Evolutionary conservation across 441 rosid species (phyloP).

Genomic region (Macaranga tanarius): DNA sequence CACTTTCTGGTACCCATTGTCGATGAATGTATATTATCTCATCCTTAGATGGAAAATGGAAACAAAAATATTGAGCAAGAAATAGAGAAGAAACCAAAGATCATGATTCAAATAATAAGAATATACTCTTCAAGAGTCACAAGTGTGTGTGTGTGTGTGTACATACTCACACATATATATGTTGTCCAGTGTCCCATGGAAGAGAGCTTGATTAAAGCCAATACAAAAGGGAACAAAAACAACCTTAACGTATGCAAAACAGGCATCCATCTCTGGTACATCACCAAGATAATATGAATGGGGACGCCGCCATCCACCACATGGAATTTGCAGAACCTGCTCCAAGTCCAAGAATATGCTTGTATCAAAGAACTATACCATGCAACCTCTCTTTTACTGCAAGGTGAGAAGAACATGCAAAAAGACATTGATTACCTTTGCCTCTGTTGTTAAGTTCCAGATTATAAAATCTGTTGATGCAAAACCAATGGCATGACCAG

Average conservation of each 20-base stretch:
- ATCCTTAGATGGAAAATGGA: constrained; percentile 49
- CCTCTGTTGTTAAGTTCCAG: constrained; percentile 74
- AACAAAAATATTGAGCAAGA: constrained; percentile 15
- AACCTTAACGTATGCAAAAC: constrained; percentile 95
- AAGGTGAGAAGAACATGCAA: constrained; percentile 13
- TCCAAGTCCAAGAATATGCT: constrained; percentile 24
- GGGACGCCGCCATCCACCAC: constrained; percentile 99
- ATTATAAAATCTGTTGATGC: constrained; percentile 82
- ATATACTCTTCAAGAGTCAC: background rate
- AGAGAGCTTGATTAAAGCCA: constrained; percentile 9
- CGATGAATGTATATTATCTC: constrained; percentile 75
- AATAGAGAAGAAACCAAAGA: constrained; percentile 8
- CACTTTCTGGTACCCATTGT: constrained; percentile 50
- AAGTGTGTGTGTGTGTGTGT: too few relatives aligned
- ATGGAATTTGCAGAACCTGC: constrained; percentile 88
- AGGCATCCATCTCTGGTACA: constrained; percentile 62
- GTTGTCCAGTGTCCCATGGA: background rate
- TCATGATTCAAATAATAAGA: background rate
- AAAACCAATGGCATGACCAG: constrained; percentile 84
- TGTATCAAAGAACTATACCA: constrained; percentile 20
- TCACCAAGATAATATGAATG: constrained; percentile 82
- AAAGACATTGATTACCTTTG: constrained; percentile 50
- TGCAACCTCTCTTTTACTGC: constrained; percentile 7
- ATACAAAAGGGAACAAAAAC: constrained; percentile 11
- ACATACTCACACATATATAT: too few relatives aligned